These are phyloP conservation scores for Fusarium oligoseptatum DNA, from an alignment of 2,329 filamentous ascomycete genomes.

Conservation along the genomic window DNA sequence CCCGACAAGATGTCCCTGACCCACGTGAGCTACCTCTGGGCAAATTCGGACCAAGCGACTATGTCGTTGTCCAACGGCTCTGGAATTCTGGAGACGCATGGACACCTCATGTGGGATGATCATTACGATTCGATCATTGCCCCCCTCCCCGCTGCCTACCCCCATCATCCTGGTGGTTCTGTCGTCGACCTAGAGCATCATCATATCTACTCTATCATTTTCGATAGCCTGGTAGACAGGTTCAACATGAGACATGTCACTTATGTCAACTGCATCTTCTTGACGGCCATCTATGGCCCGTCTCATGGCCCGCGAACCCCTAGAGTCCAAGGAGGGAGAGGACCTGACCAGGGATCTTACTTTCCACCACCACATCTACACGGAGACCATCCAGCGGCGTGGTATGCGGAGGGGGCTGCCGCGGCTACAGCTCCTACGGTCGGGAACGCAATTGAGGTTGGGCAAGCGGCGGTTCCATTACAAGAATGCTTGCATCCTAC, in stretches of 20 bases:
- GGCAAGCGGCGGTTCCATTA: too few relatives aligned
- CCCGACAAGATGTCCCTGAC: not conserved
- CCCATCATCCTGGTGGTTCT: not conserved
- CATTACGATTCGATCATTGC: not conserved
- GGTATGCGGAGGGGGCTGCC: not conserved
- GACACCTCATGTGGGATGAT: not conserved
- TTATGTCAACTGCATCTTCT: not conserved
- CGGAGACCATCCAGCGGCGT: not conserved
- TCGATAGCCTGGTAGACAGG: not conserved
- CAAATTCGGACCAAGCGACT: not conserved
- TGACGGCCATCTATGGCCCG: not conserved
- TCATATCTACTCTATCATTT: not conserved
- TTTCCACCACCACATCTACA: not conserved
- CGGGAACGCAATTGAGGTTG: too few relatives aligned
- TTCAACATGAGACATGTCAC: not conserved
- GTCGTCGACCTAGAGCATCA: not conserved
- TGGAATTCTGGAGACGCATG: not conserved
- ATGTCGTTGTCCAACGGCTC: not conserved
- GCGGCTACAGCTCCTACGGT: not conserved
- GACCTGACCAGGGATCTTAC: not conserved
- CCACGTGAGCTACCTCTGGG: not conserved
- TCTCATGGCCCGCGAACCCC: not conserved
- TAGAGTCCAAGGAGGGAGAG: not conserved
- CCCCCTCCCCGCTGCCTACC: not conserved
- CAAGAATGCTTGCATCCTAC: not conserved